Conservation (phyloP, 768 basidiomycete species). For the Kwoniella sp. region DNA sequence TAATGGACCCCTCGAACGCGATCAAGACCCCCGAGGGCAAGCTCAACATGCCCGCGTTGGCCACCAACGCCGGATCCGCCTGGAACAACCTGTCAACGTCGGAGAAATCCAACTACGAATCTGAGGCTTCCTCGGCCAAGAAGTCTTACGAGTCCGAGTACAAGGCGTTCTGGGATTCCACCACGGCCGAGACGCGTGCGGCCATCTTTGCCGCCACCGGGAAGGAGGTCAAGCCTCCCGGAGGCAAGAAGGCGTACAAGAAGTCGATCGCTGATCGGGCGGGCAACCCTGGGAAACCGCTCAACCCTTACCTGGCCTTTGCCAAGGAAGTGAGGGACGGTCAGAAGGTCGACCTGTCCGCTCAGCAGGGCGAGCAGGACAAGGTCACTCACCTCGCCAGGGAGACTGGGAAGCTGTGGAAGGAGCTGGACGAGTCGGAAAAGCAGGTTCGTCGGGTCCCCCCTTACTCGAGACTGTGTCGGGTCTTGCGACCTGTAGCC, state of each 20-base stretch:
- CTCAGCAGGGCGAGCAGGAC: conserved; percentile 1
- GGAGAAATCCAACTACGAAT: conserved; percentile 13
- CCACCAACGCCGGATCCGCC: conserved; percentile 11
- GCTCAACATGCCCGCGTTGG: conserved; percentile 9
- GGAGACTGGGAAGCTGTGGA: conserved; percentile 30
- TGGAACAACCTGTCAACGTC: conserved; percentile 22
- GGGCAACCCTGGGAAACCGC: conserved; percentile 28
- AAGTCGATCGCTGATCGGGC: conserved; percentile 5
- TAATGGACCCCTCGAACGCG: conserved; percentile 2
- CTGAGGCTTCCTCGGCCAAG: conserved; percentile 7
- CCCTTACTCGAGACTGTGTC: too few species aligned
- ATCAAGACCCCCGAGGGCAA: conserved; percentile 19
- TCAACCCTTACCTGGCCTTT: conserved; percentile 31
- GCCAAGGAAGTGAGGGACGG: conserved; percentile 25
- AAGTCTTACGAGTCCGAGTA: conserved; percentile 23
- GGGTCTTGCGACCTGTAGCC: too few species aligned
- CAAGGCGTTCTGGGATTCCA: conserved; percentile 22
- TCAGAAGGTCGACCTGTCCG: background rate
- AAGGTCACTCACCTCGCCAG: conserved; percentile 11
- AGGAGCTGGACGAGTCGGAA: conserved; percentile 23
- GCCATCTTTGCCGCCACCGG: conserved; percentile 26
- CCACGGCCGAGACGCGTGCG: conserved; percentile 16
- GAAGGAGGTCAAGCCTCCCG: conserved; percentile 26
- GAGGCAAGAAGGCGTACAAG: conserved; percentile 23
- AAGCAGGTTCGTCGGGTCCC: conserved; percentile 35